These are phyloP conservation scores for Simmondsia chinensis DNA, from an alignment of 148 eudicot species.

Conservation along the genomic window DNA sequence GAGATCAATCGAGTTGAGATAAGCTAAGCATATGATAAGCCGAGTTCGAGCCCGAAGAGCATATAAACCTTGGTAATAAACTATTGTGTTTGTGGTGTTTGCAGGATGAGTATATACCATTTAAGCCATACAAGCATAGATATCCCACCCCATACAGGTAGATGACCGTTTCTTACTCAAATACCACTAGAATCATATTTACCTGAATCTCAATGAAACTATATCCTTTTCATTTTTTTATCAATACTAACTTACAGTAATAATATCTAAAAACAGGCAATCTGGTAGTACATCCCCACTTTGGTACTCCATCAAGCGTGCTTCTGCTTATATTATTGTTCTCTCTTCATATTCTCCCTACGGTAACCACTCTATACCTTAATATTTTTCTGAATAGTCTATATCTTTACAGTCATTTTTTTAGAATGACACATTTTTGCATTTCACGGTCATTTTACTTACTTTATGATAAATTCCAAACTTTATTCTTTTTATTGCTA, in stretches of 20 bases:
- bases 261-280: too few species aligned
- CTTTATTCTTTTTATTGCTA: too few species aligned
- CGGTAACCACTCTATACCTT: conserved; percentile 8
- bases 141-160: conserved; percentile 40
- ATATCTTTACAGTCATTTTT: neutral
- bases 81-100: neutral
- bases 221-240: too few species aligned
- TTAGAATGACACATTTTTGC: neutral
- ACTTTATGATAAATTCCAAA: too few species aligned
- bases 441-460: conserved; percentile 38
- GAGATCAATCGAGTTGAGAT: too few species aligned
- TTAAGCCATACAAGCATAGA: conserved; percentile 31
- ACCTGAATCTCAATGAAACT: too few species aligned
- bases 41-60: neutral
- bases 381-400: neutral
- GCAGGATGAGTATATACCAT: conserved; percentile 25
- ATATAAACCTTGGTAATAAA: neutral
- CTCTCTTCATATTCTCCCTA: conserved; percentile 17
- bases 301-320: conserved; percentile 21
- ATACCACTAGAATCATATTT: too few species aligned
- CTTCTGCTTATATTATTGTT: conserved; percentile 19
- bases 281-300: conserved; percentile 14
- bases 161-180: too few species aligned
- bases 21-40: too few species aligned
- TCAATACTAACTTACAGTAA: too few species aligned